These are phyloP conservation scores for Crithidia sp. DNA, from an alignment of 208 protist species.

Conservation along the genomic window DNA sequence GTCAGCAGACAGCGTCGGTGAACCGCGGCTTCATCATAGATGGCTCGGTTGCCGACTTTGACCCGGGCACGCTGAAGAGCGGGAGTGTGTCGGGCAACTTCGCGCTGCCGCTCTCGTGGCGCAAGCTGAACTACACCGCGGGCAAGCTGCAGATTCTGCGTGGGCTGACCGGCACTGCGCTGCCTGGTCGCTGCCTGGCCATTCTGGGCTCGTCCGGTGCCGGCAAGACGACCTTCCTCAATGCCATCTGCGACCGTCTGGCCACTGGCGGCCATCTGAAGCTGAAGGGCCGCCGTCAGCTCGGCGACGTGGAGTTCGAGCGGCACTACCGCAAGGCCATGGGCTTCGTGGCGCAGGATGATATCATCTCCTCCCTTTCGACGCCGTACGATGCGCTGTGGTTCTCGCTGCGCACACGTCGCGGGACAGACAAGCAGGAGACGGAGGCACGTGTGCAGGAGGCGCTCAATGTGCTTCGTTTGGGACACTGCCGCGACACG, in stretches of 20 bases:
- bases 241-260: slow-evolving; percentile 79
- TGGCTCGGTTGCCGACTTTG: slow-evolving; percentile 60
- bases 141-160: slow-evolving; percentile 58
- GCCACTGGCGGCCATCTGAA: slow-evolving; percentile 37
- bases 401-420: slow-evolving; percentile 82
- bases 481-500: slow-evolving; percentile 69
- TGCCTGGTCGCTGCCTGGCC: slow-evolving; percentile 75
- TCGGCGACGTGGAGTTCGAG: slow-evolving; percentile 68
- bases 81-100: slow-evolving; percentile 44
- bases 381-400: slow-evolving; percentile 74
- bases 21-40: slow-evolving; percentile 35
- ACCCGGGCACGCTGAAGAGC: slow-evolving; percentile 32
- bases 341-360: slow-evolving; percentile 86
- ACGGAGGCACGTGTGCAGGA: slow-evolving; percentile 65
- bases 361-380: slow-evolving; percentile 69
- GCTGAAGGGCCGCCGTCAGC: slow-evolving; percentile 58
- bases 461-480: slow-evolving; percentile 68
- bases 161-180: slow-evolving; percentile 72
- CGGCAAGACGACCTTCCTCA: slow-evolving; percentile 91
- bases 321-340: slow-evolving; percentile 65
- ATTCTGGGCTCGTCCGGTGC: slow-evolving; percentile 86
- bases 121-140: slow-evolving; percentile 68
- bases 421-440: slow-evolving; percentile 43
- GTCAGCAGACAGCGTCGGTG: slow-evolving; percentile 9
- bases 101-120: slow-evolving; percentile 77